Evolutionary conservation across 352 stramenopile species (phyloP), one percentile per base, ranked within the genome.

Genomic region (Halophytophthora batemanensis): DNA sequence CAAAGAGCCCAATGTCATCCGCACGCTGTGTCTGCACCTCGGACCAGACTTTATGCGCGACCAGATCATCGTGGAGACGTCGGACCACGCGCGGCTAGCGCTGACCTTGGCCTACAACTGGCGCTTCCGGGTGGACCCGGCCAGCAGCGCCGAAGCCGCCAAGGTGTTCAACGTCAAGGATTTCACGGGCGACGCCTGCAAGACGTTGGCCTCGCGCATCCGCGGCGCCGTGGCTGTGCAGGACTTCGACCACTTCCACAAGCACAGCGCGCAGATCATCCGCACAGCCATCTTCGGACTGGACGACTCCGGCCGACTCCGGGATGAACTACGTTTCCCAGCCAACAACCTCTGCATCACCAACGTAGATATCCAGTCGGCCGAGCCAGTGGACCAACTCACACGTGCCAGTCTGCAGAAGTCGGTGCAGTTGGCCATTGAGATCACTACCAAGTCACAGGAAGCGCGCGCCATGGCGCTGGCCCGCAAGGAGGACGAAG

Each of bases 81-180:
- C 78, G 2, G 81, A 92, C 33, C 81, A 92, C 49, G 81, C 81
- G 11, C 74, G 81, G 1, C 45, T 92, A 31, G 81, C 69, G 22
- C 62, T 92, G 29, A 92, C 81, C 2, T 87, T 92, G 49, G 78
- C 81, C 21, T 92, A 92, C 72, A 92, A 92, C 48, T 92, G 81
- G 81, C 75, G 87, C 29, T 92, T 92, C 51, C 68, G 75, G 14
- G 73, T 92, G 15, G 70, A 85, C 47, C 58, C 62, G 11, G 55
- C 66, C 7, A 73, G 86, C 37, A 61, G 71, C 44, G 61, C 35
- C 14, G 81, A 87, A 5, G 74, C 77, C 2, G 69, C 78, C 28
- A 87, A 87, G 45, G 69, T 92, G 2, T 92, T 92, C 56, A 88
- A 82, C 44, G 81, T 90, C 49, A 87, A 87, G 28, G 81, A 92